Conservation (phyloP, 306 rosid species). For the apple (Malus domestica) region ASM211411v1 NC_041792.1:5286001-5286500, state of each 20-base stretch:
- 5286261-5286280: not conserved
- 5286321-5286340: not conserved
- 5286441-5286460: not conserved
- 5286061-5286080: constrained; percentile 33
- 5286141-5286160: not conserved
- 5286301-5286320: not conserved
- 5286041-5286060: constrained; percentile 81
- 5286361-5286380: not conserved
- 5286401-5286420: not conserved
- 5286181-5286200: not conserved
- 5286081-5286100: not conserved
- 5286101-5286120: not conserved
- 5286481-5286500: not conserved
- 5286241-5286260: not conserved
- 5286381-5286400: not conserved
- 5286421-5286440: not conserved
- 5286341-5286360: not conserved
- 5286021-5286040: constrained; percentile 91
- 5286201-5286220: not conserved
- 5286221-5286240: not conserved
- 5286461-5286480: not conserved
- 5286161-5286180: not conserved
- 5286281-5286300: not conserved
- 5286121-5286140: not conserved
- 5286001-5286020: constrained; percentile 90